phyloP scores from a whole-genome alignment of 2,329 filamentous ascomycete species.

The Claviceps sp. region DNA sequence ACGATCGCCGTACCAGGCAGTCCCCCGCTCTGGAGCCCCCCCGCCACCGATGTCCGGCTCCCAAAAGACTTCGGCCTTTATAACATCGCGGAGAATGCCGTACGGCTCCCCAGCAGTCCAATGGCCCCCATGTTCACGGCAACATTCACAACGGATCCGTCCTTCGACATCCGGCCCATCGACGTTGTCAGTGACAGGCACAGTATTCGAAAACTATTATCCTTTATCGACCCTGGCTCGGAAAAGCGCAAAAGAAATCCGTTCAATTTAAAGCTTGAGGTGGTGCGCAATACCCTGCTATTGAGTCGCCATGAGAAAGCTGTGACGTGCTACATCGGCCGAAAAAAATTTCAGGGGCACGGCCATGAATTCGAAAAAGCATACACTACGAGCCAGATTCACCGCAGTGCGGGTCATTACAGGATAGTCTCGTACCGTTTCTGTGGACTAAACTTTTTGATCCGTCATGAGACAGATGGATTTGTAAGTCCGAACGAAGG shows the following conservation, averaged over 20 bases:
- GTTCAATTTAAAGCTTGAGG: slow-evolving; percentile 27
- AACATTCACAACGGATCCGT: slow-evolving; percentile 23
- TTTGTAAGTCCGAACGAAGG: slow-evolving; percentile 15
- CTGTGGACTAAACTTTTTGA: slow-evolving; percentile 23
- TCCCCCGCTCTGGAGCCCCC: slow-evolving; percentile 21
- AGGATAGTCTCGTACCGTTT: slow-evolving; percentile 31
- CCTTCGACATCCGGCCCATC: slow-evolving; percentile 22
- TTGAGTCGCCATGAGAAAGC: slow-evolving; percentile 22
- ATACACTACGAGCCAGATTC: slow-evolving; percentile 23
- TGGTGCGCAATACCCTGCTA: slow-evolving; percentile 22
- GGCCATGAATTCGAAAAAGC: slow-evolving; percentile 33
- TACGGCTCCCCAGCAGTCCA: slow-evolving; percentile 27
- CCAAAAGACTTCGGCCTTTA: slow-evolving; percentile 24
- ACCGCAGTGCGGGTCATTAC: slow-evolving; percentile 28
- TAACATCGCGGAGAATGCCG: slow-evolving; percentile 32
- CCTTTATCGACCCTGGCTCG: slow-evolving; percentile 22
- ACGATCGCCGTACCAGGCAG: slow-evolving; percentile 31
- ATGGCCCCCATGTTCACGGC: slow-evolving; percentile 34
- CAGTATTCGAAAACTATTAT: slow-evolving; percentile 34
- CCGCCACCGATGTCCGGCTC: slow-evolving; percentile 11
- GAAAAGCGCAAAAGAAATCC: slow-evolving; percentile 16
- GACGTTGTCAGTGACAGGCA: slow-evolving; percentile 33
- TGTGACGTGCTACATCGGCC: slow-evolving; percentile 16
- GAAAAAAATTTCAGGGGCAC: slow-evolving; percentile 26
- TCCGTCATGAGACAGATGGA: slow-evolving; percentile 30